Evolutionary conservation across 1,284 basidiomycete species (phyloP).

Genomic region (Mycena citricolor): DNA sequence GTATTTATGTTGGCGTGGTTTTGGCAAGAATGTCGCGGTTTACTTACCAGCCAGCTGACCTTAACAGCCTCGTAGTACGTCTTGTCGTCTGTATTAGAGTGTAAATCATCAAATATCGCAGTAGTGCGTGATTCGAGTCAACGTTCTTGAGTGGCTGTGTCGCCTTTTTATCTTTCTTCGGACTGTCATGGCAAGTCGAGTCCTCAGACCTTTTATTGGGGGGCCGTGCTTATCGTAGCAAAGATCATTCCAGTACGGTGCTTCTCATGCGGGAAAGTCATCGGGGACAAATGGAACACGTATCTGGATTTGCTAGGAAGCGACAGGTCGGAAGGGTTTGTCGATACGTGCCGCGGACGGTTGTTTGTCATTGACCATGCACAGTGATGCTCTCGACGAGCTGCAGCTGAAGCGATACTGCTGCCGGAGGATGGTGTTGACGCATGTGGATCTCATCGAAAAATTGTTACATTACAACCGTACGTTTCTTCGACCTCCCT

Average conservation of each 20-base stretch:
- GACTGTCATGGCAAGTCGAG: slow-evolving; percentile 18
- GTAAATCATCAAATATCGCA: slow-evolving; percentile 6
- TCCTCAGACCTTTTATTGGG: not conserved
- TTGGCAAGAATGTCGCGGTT: slow-evolving; percentile 23
- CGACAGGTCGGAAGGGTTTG: slow-evolving; percentile 85
- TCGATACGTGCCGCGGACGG: slow-evolving; percentile 11
- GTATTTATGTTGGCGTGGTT: slow-evolving; percentile 21
- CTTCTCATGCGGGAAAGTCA: slow-evolving; percentile 92
- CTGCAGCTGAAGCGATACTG: slow-evolving; percentile 93
- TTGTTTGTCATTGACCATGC: slow-evolving; percentile 12
- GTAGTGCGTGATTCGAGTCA: no score
- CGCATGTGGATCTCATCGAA: slow-evolving; percentile 96
- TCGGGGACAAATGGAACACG: slow-evolving; percentile 89
- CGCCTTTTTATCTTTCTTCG: slow-evolving; percentile 5
- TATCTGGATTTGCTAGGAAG: slow-evolving; percentile 80
- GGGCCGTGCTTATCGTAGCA: not conserved
- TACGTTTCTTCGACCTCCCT: slow-evolving; percentile 40
- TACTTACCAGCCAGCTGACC: slow-evolving; percentile 26
- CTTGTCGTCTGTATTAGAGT: slow-evolving; percentile 13
- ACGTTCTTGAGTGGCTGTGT: slow-evolving; percentile 6
- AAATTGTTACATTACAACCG: slow-evolving; percentile 96
- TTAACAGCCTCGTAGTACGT: slow-evolving; percentile 18
- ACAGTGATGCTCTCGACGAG: slow-evolving; percentile 88
- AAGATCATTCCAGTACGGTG: slow-evolving; percentile 87
- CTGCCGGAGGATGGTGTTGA: slow-evolving; percentile 96